Conservation (phyloP, 768 basidiomycete species). For the Rhizopogon vinicolor region DNA sequence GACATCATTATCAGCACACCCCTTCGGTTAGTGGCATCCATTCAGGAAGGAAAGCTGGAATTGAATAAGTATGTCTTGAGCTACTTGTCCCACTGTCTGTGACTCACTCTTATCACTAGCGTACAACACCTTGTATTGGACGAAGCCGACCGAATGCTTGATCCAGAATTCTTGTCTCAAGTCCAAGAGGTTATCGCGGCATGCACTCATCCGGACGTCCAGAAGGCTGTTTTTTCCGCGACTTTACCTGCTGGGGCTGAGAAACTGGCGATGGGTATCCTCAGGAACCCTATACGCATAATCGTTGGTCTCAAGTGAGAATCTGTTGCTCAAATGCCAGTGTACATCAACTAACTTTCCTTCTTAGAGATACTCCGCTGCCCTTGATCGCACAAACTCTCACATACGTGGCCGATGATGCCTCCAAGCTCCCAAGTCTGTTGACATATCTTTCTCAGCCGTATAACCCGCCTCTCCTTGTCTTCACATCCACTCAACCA, state of each 20-base stretch:
- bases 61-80: conserved; percentile 59
- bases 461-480: conserved; percentile 85
- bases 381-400: conserved; percentile 87
- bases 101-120: conserved; percentile 33
- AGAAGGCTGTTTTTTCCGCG: conserved; percentile 92
- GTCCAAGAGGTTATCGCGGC: conserved; percentile 81
- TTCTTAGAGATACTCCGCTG: conserved; percentile 82
- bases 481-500: conserved; percentile 90
- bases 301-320: conserved; percentile 92
- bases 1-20: conserved; percentile 95
- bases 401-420: conserved; percentile 88
- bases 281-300: conserved; percentile 82
- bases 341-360: conserved; percentile 7
- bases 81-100: conserved; percentile 1
- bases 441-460: conserved; percentile 74
- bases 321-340: neutral
- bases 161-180: conserved; percentile 84
- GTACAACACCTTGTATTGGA: conserved; percentile 85
- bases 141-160: conserved; percentile 89
- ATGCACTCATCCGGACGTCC: conserved; percentile 63
- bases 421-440: conserved; percentile 90
- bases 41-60: conserved; percentile 63
- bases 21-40: conserved; percentile 75
- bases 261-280: conserved; percentile 80
- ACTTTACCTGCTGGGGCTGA: conserved; percentile 89